Conservation (phyloP, 352 stramenopile genomes). For the Globisporangium middletonii region DNA sequence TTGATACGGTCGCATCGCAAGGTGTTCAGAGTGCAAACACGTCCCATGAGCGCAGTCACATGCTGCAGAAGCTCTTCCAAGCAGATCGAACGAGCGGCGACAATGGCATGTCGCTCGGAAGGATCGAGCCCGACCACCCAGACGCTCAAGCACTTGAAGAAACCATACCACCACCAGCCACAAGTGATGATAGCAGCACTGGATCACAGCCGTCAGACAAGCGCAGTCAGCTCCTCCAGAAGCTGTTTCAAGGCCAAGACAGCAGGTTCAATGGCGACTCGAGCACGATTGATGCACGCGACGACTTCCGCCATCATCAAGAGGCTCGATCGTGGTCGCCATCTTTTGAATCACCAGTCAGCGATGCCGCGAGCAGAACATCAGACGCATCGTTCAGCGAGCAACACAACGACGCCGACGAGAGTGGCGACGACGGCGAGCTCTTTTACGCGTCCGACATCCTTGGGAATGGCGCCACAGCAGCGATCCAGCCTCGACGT, state of each 20-base stretch:
- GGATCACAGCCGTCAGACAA: conserved; percentile 14
- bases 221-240: conserved; percentile 20
- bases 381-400: neutral
- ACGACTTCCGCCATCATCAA: no score
- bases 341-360: neutral
- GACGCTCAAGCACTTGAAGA: neutral
- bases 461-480: conserved; percentile 9
- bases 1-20: neutral
- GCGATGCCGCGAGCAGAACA: neutral
- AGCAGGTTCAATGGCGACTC: no score
- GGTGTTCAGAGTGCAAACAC: neutral
- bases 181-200: no score
- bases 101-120: neutral
- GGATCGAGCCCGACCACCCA: neutral
- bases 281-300: no score
- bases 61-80: neutral
- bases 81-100: neutral
- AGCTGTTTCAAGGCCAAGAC: conserved; percentile 11
- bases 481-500: conserved; percentile 21
- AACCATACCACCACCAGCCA: no score
- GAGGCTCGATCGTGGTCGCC: no score
- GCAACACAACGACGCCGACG: neutral
- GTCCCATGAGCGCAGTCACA: neutral
- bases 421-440: conserved; percentile 14
- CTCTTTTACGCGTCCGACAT: conserved; percentile 56